Base-by-base conservation (phyloP, 495 filamentous ascomycete species). In the Penicillium lividum region DNA sequence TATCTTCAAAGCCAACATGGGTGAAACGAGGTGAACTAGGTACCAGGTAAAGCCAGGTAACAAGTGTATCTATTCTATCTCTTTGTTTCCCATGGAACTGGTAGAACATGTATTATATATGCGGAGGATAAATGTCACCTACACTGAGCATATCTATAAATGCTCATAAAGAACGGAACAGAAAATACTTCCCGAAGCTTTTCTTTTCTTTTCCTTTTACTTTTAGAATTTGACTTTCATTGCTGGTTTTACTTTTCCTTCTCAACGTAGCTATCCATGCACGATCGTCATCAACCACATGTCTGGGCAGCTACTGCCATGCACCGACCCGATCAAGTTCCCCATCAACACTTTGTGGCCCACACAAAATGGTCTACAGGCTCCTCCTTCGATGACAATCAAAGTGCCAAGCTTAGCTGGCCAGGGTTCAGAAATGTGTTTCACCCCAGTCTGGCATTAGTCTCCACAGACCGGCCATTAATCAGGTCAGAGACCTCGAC, bases 391-490 rank as follows among this genome's bases (percentile, higher is more conserved):
- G 50, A 61, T 3, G 11, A 31, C 18, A 42, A 25, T 16, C 51
- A 55, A 18, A 53, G 36, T 48, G 29, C 40, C 46, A 58, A 58
- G 13, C 53, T 33, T 22, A 48, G 46, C 36, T 53, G 54, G 56
- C 34, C 51, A 7, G 30, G 56, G 7, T 61, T 59, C 16, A 51
- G 33, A 3, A 43, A 52, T 18, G 57, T 55, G 4, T 30, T 51
- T 18, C 46, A 45, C 7, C 50, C 50, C 4, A 53, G 50, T 29
- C 18, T 65, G 11, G 50, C 56, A 15, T 57, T 59, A 3, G 50
- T 63, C 16, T 57, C 64, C 10, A 69, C 64, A 13, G 59, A 61
- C 10, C 51, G 56, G 25, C 59, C 62, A n/a, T 59, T 69, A 38
- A 34, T 65, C 36, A 13, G 36, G 9, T 28, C 36, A 28, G 51